phyloP scores from a whole-genome alignment of 371 early-diverging fungal genomes.

The Mortierella sp. region DNA sequence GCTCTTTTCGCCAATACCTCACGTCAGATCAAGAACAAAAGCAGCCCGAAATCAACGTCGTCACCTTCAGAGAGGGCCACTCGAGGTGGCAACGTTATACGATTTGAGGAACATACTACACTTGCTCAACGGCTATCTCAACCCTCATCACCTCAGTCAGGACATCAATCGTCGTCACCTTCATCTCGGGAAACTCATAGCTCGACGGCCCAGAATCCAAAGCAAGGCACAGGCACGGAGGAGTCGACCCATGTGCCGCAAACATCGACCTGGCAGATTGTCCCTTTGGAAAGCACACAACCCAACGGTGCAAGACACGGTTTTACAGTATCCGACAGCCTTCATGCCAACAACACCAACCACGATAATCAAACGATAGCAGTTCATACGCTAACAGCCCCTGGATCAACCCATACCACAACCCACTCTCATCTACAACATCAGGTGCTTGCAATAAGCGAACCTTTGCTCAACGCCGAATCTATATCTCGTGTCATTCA shows the following conservation, averaged over 20 bases:
- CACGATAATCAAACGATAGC: conserved; percentile 38
- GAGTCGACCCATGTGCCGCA: neutral
- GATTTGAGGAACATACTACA: neutral
- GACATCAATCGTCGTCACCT: conserved; percentile 7
- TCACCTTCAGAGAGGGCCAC: neutral
- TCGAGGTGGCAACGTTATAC: conserved; percentile 11
- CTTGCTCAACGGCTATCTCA: neutral
- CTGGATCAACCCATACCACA: neutral
- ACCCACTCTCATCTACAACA: conserved; percentile 4
- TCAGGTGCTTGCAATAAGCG: conserved; percentile 18
- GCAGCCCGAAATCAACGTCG: neutral
- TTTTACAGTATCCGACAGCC: neutral
- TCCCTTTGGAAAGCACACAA: conserved; percentile 3
- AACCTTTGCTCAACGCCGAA: conserved; percentile 20
- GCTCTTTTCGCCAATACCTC: conserved; percentile 44
- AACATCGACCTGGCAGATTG: conserved; percentile 13
- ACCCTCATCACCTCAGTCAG: conserved; percentile 15
- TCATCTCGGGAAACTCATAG: conserved; percentile 4
- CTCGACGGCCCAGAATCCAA: neutral
- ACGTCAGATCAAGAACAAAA: conserved; percentile 29
- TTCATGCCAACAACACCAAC: neutral
- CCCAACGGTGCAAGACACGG: neutral
- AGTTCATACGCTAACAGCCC: conserved; percentile 22
- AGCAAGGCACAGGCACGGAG: neutral
- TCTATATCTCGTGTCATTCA: conserved; percentile 25